Evolutionary conservation across 2,329 filamentous ascomycete genomes (phyloP).

Genomic region (Fusarium lyarnte): DNA sequence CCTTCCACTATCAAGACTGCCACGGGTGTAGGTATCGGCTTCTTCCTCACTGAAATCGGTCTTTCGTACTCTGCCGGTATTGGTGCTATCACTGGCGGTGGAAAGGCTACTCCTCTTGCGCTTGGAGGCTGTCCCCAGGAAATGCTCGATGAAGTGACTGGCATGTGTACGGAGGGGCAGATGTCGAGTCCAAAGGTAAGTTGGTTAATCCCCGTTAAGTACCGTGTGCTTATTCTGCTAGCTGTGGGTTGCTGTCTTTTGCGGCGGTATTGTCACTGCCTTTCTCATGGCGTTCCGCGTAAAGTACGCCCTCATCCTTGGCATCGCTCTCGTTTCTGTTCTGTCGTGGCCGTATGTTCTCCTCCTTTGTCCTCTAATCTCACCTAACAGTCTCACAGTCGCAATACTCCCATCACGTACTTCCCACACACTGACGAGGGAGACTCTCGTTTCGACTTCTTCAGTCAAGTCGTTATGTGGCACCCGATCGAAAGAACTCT

Average conservation of each 20-base stretch:
- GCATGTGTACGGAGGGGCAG: conserved; percentile 66
- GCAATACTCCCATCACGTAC: conserved; percentile 75
- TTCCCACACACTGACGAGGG: conserved; percentile 75
- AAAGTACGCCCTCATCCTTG: conserved; percentile 79
- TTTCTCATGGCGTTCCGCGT: conserved; percentile 82
- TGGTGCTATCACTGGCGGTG: conserved; percentile 78
- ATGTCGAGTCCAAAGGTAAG: conserved; percentile 79
- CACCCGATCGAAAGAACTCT: conserved; percentile 73
- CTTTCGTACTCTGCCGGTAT: conserved; percentile 84
- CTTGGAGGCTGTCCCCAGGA: conserved; percentile 77
- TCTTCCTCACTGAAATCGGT: conserved; percentile 71
- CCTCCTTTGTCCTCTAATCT: neutral
- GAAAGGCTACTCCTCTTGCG: conserved; percentile 73
- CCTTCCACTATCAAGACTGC: conserved; percentile 72
- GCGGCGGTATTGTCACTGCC: conserved; percentile 80
- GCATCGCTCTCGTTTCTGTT: conserved; percentile 76
- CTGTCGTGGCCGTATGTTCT: conserved; percentile 73
- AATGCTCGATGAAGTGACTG: conserved; percentile 56
- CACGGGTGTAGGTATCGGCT: conserved; percentile 71
- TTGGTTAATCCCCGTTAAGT: neutral
- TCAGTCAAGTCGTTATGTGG: conserved; percentile 77
- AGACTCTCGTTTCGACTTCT: conserved; percentile 73
- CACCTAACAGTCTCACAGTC: conserved; percentile 51
- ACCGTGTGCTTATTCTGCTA: conserved; percentile 42
- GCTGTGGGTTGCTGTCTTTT: conserved; percentile 88